phyloP scores from a whole-genome alignment of 2,329 filamentous ascomycete species.

The Colletotrichum shisoi region DNA sequence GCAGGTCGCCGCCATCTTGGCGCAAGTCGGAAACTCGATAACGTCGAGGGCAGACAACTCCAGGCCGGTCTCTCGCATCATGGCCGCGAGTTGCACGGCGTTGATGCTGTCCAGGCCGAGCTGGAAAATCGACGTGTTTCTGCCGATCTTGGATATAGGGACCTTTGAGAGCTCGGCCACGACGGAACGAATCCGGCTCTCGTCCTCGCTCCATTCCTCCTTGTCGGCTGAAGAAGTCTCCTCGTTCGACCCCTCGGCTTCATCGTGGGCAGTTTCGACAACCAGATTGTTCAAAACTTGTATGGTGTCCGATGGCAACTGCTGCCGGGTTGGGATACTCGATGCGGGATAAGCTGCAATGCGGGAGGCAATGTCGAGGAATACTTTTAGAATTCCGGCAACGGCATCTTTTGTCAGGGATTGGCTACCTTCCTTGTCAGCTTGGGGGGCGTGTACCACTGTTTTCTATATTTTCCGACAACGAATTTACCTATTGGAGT shows the following conservation, averaged over 20 bases:
- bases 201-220: conserved; percentile 38
- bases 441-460: not conserved
- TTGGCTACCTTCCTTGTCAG: not conserved
- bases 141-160: conserved; percentile 54
- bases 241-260: not conserved
- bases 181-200: conserved; percentile 36
- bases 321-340: conserved; percentile 35
- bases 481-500: conserved; percentile 62
- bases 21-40: conserved; percentile 66
- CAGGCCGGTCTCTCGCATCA: conserved; percentile 67
- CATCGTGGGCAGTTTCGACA: not conserved
- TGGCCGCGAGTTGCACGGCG: conserved; percentile 77
- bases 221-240: not conserved
- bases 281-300: conserved; percentile 41
- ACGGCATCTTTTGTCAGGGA: conserved; percentile 5
- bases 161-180: conserved; percentile 23
- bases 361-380: not conserved
- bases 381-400: conserved; percentile 6
- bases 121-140: conserved; percentile 78
- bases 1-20: conserved; percentile 49
- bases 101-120: conserved; percentile 94
- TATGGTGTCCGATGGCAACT: conserved; percentile 42
- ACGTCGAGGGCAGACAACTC: conserved; percentile 74
- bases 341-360: conserved; percentile 38
- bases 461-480: conserved; percentile 13